Percentiles rank a stretch among this genome's conserved stretches.
Conservation (phyloP, 2,329 filamentous ascomycete species). For the Scopulariopsis brevicaulis region DNA sequence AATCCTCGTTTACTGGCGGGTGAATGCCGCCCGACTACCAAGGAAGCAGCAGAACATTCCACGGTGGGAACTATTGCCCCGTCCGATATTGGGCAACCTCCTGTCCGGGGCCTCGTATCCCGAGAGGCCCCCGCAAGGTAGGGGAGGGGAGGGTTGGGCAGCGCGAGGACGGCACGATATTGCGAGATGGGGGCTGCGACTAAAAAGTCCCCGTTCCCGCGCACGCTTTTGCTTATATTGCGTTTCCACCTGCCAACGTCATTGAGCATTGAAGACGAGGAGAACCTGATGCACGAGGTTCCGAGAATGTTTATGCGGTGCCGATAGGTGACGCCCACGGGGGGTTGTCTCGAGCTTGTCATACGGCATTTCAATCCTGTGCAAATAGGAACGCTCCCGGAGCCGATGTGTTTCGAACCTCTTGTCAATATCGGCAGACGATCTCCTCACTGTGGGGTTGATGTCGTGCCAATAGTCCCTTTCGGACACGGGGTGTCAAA, state of each 20-base stretch:
- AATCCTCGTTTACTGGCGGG: neutral
- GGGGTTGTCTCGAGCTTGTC: neutral
- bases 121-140: neutral
- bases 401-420: neutral
- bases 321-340: neutral
- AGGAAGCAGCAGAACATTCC: neutral
- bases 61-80: neutral
- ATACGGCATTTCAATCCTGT: neutral
- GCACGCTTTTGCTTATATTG: neutral
- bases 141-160: neutral
- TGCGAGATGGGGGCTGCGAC: neutral
- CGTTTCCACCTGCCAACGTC: neutral
- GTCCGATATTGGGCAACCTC: neutral
- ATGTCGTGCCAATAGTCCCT: neutral
- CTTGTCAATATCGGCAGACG: neutral
- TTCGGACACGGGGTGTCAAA: neutral
- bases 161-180: neutral
- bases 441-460: neutral
- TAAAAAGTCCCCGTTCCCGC: neutral
- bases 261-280: neutral
- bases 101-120: neutral
- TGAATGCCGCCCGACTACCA: neutral
- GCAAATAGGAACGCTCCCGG: neutral
- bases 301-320: neutral
- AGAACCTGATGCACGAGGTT: neutral